phyloP scores from a whole-genome alignment of 192 early-diverging fungal species.

The Coemansia sp. region DNA sequence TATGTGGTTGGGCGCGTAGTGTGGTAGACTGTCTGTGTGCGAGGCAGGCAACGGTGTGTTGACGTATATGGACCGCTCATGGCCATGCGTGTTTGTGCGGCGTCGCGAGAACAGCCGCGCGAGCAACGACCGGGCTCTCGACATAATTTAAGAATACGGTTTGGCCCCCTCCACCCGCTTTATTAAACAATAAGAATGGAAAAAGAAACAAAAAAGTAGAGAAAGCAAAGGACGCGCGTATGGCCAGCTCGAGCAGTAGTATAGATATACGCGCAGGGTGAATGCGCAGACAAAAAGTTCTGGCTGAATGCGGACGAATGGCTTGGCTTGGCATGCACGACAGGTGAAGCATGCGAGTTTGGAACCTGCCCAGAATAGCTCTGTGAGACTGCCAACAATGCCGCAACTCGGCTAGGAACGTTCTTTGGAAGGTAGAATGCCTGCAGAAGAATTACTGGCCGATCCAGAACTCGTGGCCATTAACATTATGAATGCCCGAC shows the following conservation, averaged over 20 bases:
- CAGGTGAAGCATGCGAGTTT: background rate
- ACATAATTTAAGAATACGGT: background rate
- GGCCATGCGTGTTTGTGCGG: slow-evolving; percentile 16
- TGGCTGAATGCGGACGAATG: background rate
- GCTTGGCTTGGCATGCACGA: background rate
- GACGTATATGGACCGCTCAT: slow-evolving; percentile 57
- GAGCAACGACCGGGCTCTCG: slow-evolving; percentile 3
- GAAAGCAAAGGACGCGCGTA: background rate
- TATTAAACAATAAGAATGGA: background rate
- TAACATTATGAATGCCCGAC: slow-evolving; percentile 41
- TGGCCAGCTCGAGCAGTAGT: background rate
- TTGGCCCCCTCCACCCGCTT: background rate
- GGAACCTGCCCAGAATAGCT: background rate
- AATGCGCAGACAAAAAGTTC: background rate
- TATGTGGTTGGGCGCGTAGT: slow-evolving; percentile 72
- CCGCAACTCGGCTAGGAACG: background rate
- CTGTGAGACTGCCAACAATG: too few species aligned
- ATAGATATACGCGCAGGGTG: background rate
- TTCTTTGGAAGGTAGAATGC: background rate
- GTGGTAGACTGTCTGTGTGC: slow-evolving; percentile 38
- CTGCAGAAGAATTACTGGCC: slow-evolving; percentile 16
- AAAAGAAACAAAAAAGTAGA: background rate
- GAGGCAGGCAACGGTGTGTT: slow-evolving; percentile 64
- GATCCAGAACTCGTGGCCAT: slow-evolving; percentile 39
- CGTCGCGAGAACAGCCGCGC: slow-evolving; percentile 24